Evolutionary conservation across 306 rosid genomes (phyloP), one percentile per base, ranked within the genome.

Genomic region (Prunus mume): DNA sequence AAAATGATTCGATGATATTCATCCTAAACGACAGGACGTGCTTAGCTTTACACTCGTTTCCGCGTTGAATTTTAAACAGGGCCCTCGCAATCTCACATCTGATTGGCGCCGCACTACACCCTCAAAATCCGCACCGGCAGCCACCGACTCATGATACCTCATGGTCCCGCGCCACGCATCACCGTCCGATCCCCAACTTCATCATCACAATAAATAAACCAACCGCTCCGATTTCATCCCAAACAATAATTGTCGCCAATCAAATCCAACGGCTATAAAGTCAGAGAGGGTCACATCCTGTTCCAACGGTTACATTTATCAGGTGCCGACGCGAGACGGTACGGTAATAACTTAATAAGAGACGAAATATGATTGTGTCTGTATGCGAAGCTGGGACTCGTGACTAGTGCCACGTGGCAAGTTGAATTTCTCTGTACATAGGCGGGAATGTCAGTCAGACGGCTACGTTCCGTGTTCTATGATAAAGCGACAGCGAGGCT

Each of bases 1-100:
- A 25, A 60, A 47, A 60, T 24, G 3, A 25, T 13, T n/a, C 13
- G 18, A 24, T 2, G 6, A 60, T 3, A 60, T 12, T 60, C 65
- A 28, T 1, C 57, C 57, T 15, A 67, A 45, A 38, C n/a, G 25
- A 71, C 76, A 71, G 82, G 34, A 27, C 79, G 75, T 73, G 83
- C 79, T 60, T 11, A 50, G 71, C 75, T 58, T n/a, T 6, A 19
- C 83, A 25, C 14, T n/a, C 54, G 41, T 27, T 15, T 57, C 70
- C 76, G 70, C 64, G 81, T 77, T 30, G 52, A 24, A 65, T 3
- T 65, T 27, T n/a, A n/a, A 24, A 9, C 1, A 12, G 4, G 69
- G 20, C 20, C 62, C 28, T 10, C 28, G 4, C 55, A 34, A n/a
- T n/a, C n/a, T 27, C 38, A 1, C 70, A 19, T 12, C 38, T 4